These are phyloP conservation scores for Copromyces sp. DNA, from an alignment of 495 filamentous ascomycete species.

Conservation along the genomic window DNA sequence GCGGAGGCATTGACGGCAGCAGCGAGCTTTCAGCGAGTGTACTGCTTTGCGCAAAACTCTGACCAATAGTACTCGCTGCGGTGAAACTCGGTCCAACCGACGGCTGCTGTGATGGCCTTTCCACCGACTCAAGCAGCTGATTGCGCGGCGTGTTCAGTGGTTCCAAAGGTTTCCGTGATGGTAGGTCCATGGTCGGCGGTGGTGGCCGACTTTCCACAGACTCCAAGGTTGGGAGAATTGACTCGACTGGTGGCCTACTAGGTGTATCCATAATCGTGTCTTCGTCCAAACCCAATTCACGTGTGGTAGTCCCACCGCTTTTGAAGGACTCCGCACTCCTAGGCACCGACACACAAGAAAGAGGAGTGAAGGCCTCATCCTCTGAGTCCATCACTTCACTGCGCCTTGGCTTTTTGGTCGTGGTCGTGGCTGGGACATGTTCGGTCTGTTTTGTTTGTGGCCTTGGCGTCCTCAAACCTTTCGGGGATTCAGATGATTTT, in stretches of 20 bases:
- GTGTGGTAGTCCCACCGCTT: not conserved
- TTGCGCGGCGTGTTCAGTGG: not conserved
- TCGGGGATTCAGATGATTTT: not conserved
- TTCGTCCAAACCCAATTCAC: slow-evolving; percentile 11
- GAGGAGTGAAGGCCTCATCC: slow-evolving; percentile 32
- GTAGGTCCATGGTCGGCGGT: not conserved
- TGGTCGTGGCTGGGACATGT: not conserved
- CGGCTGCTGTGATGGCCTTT: not conserved
- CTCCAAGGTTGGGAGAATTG: not conserved
- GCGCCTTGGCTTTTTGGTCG: slow-evolving; percentile 6
- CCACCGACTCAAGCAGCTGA: not conserved
- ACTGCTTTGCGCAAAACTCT: not conserved
- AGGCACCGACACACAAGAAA: not conserved
- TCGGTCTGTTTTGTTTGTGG: not conserved
- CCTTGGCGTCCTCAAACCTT: not conserved
- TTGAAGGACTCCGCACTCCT: not conserved
- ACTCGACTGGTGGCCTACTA: not conserved
- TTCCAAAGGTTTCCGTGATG: not conserved
- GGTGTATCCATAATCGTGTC: slow-evolving; percentile 1
- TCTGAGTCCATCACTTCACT: slow-evolving; percentile 40
- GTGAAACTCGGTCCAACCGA: not conserved
- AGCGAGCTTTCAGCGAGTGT: not conserved
- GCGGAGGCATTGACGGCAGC: not conserved
- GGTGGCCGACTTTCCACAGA: not conserved
- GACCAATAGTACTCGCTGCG: not conserved